Base-by-base conservation (phyloP, 306 rosid genomes). In the Cicer judaicum region DNA sequence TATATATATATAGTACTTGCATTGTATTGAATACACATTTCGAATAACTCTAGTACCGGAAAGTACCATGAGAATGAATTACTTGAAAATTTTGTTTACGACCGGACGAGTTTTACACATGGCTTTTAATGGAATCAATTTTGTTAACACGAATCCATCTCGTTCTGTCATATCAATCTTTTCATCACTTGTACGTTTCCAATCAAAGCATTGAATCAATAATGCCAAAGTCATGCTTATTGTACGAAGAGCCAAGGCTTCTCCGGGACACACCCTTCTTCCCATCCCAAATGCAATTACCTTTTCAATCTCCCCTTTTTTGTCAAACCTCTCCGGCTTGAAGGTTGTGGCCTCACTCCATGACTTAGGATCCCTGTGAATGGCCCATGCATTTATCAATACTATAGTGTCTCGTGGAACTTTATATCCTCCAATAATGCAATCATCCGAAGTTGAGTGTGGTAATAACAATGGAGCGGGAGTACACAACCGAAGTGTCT, bases 351-450 rank as follows among this genome's bases (percentile, higher is more conserved):
- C 72, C 0, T 85, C 88, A 7, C 50, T 79, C 96, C 91, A 88
- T 0, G 44, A 0, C 2, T 62, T 3, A 0, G 86, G 86, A 43
- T 90, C 91, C 53, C 91, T 84, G 4, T 88, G 88, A 21, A 86
- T 83, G 43, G 87, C 85, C 90, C 92, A 90, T 1, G 79, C 88
- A 29, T 90, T 86, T 2, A 88, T 15, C 4, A 90, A 40, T 3
- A 88, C 82, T 2, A 83, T 85, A 0, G 93, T 86, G 70, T 62
- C 80, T 1, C 60, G 65, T 0, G 91, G 92, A 5, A 87, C 65
- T 0, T 78, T 49, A 3, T 50, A 88, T 19, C 83, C 88, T 5
- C 53, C 82, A 0, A 88, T 60, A 0, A 11, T 79, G 36, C 86
- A 88, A 2, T 90, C 85, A 0, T 82, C 62, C 0, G 90, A 50